Conservation (phyloP, 257 asterid genomes). For the Galeopsis tetrahit region DNA sequence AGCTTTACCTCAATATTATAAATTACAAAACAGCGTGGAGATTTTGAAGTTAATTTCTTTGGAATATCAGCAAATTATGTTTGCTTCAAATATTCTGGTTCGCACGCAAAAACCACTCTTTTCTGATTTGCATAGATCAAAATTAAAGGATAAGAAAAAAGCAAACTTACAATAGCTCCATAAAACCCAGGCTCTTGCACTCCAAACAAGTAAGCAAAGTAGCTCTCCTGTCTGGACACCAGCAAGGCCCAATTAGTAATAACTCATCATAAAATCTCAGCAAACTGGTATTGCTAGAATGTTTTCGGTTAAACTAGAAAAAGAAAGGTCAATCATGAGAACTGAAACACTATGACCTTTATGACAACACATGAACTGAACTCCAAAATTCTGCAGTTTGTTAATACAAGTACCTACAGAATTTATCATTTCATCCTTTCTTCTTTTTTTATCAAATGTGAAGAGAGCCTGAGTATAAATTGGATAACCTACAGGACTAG, state of each 20-base stretch:
- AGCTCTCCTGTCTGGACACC: slow-evolving; percentile 88
- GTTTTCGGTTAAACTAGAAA: background rate
- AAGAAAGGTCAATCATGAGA: slow-evolving; percentile 15
- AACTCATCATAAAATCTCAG: slow-evolving; percentile 30
- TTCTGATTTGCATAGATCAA: slow-evolving; percentile 23
- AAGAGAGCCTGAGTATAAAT: background rate
- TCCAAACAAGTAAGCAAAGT: slow-evolving; percentile 95
- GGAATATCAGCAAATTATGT: slow-evolving; percentile 14
- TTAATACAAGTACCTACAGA: slow-evolving; percentile 16
- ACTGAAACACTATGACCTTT: background rate
- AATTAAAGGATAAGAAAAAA: slow-evolving; percentile 18
- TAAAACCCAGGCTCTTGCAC: slow-evolving; percentile 94
- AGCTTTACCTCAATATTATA: background rate
- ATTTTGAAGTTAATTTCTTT: slow-evolving; percentile 20
- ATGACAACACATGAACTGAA: slow-evolving; percentile 1
- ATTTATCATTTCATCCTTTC: background rate
- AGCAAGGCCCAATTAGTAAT: slow-evolving; percentile 32
- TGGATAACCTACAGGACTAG: slow-evolving; percentile 9
- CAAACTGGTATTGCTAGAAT: slow-evolving; percentile 20
- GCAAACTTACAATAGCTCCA: slow-evolving; percentile 89
- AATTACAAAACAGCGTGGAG: background rate
- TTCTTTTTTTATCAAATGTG: background rate
- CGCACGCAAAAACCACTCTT: slow-evolving; percentile 5
- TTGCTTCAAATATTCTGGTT: slow-evolving; percentile 11
- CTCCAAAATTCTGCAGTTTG: slow-evolving; percentile 24